phyloP scores from a whole-genome alignment of 2,329 filamentous ascomycete species.

The Biscogniauxia mediterranea region DNA sequence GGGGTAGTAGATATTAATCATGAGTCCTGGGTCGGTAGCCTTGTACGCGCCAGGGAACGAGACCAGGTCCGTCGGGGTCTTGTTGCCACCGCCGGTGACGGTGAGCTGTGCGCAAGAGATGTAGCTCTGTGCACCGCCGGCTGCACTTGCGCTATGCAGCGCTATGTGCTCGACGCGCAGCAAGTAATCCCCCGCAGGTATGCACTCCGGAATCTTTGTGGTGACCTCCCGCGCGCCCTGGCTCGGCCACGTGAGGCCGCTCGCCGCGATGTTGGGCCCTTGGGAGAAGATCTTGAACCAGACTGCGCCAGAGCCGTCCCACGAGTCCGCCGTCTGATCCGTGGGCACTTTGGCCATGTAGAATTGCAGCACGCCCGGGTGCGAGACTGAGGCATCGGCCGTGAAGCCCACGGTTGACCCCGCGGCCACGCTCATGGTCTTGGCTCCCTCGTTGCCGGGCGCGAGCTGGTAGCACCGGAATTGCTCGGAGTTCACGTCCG shows the following conservation, averaged over 20 bases:
- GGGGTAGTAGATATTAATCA: conserved; percentile 45
- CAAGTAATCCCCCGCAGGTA: conserved; percentile 49
- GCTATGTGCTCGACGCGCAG: conserved; percentile 49
- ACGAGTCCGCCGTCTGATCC: conserved; percentile 37
- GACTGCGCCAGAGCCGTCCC: conserved; percentile 37
- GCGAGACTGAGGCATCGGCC: conserved; percentile 40
- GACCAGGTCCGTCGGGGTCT: conserved; percentile 35
- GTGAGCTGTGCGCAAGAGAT: conserved; percentile 38
- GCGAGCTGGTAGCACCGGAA: conserved; percentile 52
- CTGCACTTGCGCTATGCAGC: conserved; percentile 41
- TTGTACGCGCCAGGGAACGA: conserved; percentile 43
- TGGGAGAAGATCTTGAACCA: conserved; percentile 48
- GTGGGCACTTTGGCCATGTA: conserved; percentile 41
- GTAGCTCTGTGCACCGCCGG: conserved; percentile 46
- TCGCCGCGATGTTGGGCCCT: conserved; percentile 35
- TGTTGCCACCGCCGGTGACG: conserved; percentile 43
- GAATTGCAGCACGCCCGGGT: conserved; percentile 40
- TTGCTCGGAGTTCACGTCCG: conserved; percentile 43
- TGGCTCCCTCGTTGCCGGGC: conserved; percentile 39
- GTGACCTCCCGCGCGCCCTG: conserved; percentile 37
- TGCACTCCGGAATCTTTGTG: conserved; percentile 42
- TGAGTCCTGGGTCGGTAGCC: conserved; percentile 40
- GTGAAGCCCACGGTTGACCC: conserved; percentile 45
- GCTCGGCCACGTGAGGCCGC: conserved; percentile 41
- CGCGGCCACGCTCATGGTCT: conserved; percentile 43